Evolutionary conservation across 257 asterid species (phyloP).

Genomic region (Capsicum rhomboideum): DNA sequence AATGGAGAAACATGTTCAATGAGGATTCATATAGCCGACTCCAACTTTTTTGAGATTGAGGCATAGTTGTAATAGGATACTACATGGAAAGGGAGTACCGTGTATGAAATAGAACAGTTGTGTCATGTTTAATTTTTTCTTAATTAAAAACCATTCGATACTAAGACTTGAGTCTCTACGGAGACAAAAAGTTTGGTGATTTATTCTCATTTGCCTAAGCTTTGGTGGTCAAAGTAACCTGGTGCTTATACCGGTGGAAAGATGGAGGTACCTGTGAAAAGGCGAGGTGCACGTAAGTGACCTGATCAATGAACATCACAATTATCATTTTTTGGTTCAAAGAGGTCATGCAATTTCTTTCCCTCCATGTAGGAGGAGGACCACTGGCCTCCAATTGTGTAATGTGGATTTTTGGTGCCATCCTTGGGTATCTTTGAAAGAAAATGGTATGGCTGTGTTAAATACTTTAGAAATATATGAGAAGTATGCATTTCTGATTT

Average conservation of each 20-base stretch:
- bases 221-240: not conserved
- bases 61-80: not conserved
- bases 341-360: not conserved
- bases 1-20: not conserved
- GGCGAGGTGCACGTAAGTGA: not conserved
- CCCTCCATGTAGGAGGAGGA: not conserved
- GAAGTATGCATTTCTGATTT: not conserved
- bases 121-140: not conserved
- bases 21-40: not conserved
- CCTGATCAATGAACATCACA: not conserved
- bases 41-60: not conserved
- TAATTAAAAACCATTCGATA: not conserved
- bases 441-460: not conserved
- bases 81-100: not conserved
- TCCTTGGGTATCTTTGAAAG: too few species aligned
- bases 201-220: not conserved
- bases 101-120: not conserved
- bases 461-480: not conserved
- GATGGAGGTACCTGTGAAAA: not conserved
- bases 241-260: not conserved
- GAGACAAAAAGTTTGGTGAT: not conserved
- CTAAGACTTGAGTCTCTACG: not conserved
- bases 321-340: not conserved
- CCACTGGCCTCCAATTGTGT: not conserved
- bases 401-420: not conserved